A percentile compares a stretch with the other conserved stretches of the same genome.
Evolutionary conservation across 495 filamentous ascomycete genomes (phyloP).

Genomic region (Astrothelium subdiscretum): DNA sequence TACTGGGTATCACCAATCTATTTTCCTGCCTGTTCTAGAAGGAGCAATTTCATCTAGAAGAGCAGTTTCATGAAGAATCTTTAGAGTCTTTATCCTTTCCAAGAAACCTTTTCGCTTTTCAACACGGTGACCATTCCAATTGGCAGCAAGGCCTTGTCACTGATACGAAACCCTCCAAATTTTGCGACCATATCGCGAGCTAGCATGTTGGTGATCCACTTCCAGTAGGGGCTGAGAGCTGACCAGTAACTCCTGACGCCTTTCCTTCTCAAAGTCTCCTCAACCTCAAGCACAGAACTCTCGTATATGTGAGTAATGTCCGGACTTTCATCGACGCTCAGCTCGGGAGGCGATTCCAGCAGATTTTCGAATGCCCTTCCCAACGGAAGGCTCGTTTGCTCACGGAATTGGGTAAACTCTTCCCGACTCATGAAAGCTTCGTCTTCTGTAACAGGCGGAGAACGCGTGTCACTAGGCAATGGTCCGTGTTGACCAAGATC

Average conservation of each 20-base stretch:
- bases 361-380: conserved; percentile 19
- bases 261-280: not conserved
- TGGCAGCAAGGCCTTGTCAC: conserved; percentile 43
- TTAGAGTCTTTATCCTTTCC: conserved; percentile 34
- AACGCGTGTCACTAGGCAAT: not conserved
- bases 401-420: conserved; percentile 36
- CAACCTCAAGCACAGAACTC: not conserved
- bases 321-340: conserved; percentile 10
- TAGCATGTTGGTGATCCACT: conserved; percentile 43
- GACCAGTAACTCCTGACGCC: conserved; percentile 10
- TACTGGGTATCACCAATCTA: too few species aligned
- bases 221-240: conserved; percentile 28
- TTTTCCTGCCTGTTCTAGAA: too few species aligned
- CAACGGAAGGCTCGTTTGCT: conserved; percentile 22
- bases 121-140: conserved; percentile 43
- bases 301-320: not conserved
- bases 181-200: conserved; percentile 35
- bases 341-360: conserved; percentile 14
- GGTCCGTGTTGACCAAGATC: conserved; percentile 10
- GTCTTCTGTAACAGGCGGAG: not conserved
- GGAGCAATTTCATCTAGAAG: too few species aligned
- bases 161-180: conserved; percentile 41
- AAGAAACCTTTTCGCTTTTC: conserved; percentile 41
- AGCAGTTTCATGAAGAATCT: too few species aligned
- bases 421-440: conserved; percentile 37